phyloP scores from a whole-genome alignment of 345 rosid species.

The Gossypium mustelinum region DNA sequence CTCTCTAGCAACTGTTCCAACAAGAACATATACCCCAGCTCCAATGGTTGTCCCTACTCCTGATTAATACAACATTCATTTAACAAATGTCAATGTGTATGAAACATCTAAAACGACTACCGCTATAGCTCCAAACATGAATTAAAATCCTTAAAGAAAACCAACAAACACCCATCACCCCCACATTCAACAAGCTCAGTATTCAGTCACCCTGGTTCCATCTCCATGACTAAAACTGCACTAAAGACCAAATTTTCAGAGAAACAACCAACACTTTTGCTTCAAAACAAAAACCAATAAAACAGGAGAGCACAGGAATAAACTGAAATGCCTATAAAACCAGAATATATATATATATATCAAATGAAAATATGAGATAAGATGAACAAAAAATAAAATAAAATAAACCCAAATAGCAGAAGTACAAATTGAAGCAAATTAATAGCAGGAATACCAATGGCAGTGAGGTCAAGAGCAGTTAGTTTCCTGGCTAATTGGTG shows the following conservation, averaged over 20 bases:
- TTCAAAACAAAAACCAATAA: not conserved
- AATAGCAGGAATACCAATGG: conserved; percentile 47
- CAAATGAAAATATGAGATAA: not conserved
- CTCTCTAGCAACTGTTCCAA: conserved; percentile 98
- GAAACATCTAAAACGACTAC: not conserved
- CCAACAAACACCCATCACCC: not conserved
- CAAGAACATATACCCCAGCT: conserved; percentile 94
- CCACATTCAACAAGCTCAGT: conserved; percentile 1
- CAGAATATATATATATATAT: no score
- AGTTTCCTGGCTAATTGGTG: conserved; percentile 63
- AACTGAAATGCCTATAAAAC: not conserved
- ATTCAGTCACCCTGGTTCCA: not conserved
- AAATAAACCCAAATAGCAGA: not conserved
- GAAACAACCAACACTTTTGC: not conserved
- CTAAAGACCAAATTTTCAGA: not conserved
- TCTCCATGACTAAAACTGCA: not conserved
- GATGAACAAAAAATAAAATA: not conserved
- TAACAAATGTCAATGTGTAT: not conserved
- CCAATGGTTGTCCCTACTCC: conserved; percentile 98
- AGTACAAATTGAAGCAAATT: not conserved
- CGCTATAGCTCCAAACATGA: not conserved
- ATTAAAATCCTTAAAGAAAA: conserved; percentile 2
- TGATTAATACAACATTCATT: conserved; percentile 17
- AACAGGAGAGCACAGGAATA: not conserved
- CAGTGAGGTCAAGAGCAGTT: conserved; percentile 59